Evolutionary conservation across 768 basidiomycete genomes (phyloP).

Genomic region (Tylopilus vinaceipallidus): DNA sequence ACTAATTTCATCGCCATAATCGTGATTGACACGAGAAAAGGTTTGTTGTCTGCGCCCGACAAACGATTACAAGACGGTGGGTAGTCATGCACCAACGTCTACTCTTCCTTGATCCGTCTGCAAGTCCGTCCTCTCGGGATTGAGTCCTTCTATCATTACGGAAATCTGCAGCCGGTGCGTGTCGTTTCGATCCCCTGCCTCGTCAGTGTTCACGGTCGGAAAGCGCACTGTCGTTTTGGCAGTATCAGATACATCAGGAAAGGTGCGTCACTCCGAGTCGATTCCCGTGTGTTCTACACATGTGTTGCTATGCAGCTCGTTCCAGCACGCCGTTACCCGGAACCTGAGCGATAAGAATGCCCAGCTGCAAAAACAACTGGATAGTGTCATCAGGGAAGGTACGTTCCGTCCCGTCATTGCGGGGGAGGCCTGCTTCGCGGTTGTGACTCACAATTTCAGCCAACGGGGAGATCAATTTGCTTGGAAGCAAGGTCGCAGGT

Average conservation of each 20-base stretch:
- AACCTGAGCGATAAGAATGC: slow-evolving; percentile 81
- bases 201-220: slow-evolving; percentile 1
- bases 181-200: neutral
- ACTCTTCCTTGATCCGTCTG: neutral
- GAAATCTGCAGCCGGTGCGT: slow-evolving; percentile 79
- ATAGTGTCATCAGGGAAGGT: slow-evolving; percentile 87
- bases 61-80: slow-evolving; percentile 89
- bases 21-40: slow-evolving; percentile 34
- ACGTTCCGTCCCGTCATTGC: neutral
- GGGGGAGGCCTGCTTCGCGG: neutral
- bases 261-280: slow-evolving; percentile 41
- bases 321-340: slow-evolving; percentile 80
- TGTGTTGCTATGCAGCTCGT: slow-evolving; percentile 39
- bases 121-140: slow-evolving; percentile 82
- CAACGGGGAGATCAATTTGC: slow-evolving; percentile 69
- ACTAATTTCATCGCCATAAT: neutral
- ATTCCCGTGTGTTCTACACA: neutral
- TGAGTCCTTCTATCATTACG: slow-evolving; percentile 70
- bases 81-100: slow-evolving; percentile 31
- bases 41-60: slow-evolving; percentile 82
- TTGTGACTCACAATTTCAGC: slow-evolving; percentile 40
- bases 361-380: slow-evolving; percentile 80
- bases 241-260: slow-evolving; percentile 87
- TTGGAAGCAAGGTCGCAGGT: slow-evolving; percentile 71
- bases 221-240: slow-evolving; percentile 88